These are phyloP conservation scores for Gymnopilus dilepis DNA, from an alignment of 768 basidiomycete genomes.

Conservation along the genomic window DNA sequence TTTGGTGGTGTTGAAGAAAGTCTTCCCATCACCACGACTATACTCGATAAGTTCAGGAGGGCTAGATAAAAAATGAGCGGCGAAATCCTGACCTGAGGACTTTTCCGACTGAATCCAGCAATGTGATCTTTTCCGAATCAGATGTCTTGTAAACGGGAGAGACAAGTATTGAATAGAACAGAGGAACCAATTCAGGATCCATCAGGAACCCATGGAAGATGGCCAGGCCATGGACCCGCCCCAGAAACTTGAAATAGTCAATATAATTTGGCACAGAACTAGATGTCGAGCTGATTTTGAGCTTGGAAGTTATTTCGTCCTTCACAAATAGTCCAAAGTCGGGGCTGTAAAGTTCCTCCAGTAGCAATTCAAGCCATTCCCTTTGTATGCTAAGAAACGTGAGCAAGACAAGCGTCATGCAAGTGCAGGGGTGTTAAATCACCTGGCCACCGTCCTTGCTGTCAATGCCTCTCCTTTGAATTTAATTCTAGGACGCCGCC, in stretches of 20 bases:
- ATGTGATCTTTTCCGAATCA: conserved; percentile 13
- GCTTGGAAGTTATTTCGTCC: conserved; percentile 62
- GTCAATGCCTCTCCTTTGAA: conserved; percentile 79
- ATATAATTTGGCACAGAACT: conserved; percentile 73
- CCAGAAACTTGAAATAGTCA: conserved; percentile 82
- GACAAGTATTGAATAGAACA: conserved; percentile 27
- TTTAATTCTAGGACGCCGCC: conserved; percentile 65
- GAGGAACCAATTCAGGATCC: conserved; percentile 27
- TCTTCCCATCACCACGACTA: conserved; percentile 18
- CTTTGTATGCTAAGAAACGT: conserved; percentile 37
- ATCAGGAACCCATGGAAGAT: conserved; percentile 63
- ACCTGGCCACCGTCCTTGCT: conserved; percentile 73
- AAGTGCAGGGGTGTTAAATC: background rate
- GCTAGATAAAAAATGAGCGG: no score
- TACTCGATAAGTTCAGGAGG: background rate
- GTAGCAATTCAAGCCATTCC: conserved; percentile 85
- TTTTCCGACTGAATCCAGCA: conserved; percentile 19
- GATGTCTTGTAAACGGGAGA: conserved; percentile 11
- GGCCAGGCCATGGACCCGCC: conserved; percentile 70
- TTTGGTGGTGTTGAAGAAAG: conserved; percentile 23
- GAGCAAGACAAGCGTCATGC: background rate
- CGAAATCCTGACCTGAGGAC: conserved; percentile 19
- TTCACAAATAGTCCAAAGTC: conserved; percentile 80
- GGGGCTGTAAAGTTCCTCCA: conserved; percentile 78
- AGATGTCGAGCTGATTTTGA: conserved; percentile 76